Evolutionary conservation across 2,329 filamentous ascomycete genomes (phyloP), one percentile per base, ranked within the genome.

Genomic region (Sarocladium brachiariae): DNA sequence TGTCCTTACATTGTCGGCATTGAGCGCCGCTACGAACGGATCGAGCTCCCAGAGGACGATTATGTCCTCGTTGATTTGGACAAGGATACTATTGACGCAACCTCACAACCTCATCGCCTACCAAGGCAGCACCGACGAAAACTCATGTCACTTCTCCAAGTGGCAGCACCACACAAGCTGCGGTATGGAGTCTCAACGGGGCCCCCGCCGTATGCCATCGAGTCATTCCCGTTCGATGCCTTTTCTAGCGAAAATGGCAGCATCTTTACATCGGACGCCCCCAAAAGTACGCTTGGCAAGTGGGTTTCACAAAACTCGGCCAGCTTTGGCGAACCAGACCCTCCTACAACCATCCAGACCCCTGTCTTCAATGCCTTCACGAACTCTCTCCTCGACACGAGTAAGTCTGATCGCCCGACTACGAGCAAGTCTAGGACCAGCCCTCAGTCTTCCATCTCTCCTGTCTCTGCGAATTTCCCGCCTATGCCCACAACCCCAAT

Each of bases 1-100:
- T 97, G 93, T 59, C 93, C 93, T 1, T 99, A 97, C 61, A 96
- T 99, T 57, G 89, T 97, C 38, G 93, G 93, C 46, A 89, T 99
- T 52, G 93, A 99, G 70, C 81, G 91, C 57, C 83, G 91, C 52
- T 97, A 97, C 63, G 89, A 95, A 59, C 82, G 82, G 52, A 80
- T 90, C 43, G 85, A 90, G 58, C 78, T 97, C 37, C 93, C 93
- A 0, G 89, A 96, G 6, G 93, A 97, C 60, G 93, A 97, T 63
- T 97, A 92, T 65, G 91, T 97, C 16, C 75, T 97, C 14, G 90
- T 97, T 31, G 93, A 99, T 66, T 74, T 99, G 49, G 93, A 99
- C 66, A 83, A 87, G 64, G 88, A 99, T 66, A 84, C 84, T 14
- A 91, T 99, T 54, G 89, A 96, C 63, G 87, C 89, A 46, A 93